Percentiles rank a stretch among this genome's conserved stretches.
Conservation (phyloP, 2,329 filamentous ascomycete genomes). For the Dothideomycetes sp. region DNA sequence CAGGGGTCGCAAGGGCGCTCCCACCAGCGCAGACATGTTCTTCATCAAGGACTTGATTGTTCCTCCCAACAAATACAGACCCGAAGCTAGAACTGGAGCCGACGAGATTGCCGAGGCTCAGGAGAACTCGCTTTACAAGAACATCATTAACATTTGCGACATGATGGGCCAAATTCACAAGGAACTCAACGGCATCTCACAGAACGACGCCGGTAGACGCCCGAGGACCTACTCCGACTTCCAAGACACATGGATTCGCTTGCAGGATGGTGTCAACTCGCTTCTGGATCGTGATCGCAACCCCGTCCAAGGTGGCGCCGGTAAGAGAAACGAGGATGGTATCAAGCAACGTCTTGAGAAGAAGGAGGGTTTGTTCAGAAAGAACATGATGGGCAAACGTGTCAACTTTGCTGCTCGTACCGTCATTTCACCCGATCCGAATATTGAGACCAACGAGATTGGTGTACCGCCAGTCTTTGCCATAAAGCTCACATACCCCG, state of each 20-base stretch:
- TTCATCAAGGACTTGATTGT: conserved; percentile 82
- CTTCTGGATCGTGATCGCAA: conserved; percentile 85
- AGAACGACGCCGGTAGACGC: conserved; percentile 35
- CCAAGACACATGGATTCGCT: conserved; percentile 68
- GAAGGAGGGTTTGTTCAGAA: conserved; percentile 95
- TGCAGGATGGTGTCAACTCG: conserved; percentile 88
- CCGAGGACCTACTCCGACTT: conserved; percentile 63
- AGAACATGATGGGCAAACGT: conserved; percentile 99
- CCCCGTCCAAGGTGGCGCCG: conserved; percentile 67
- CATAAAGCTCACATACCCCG: conserved; percentile 88
- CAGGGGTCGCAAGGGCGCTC: conserved; percentile 42
- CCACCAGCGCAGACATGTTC: conserved; percentile 79
- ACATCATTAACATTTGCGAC: conserved; percentile 67
- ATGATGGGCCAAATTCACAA: conserved; percentile 64
- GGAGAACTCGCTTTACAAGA: conserved; percentile 80
- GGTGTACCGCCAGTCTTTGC: conserved; percentile 98
- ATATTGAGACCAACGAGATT: conserved; percentile 98
- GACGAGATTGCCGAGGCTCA: conserved; percentile 78
- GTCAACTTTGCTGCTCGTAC: conserved; percentile 96
- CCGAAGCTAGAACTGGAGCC: conserved; percentile 72
- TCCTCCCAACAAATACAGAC: conserved; percentile 84
- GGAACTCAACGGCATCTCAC: conserved; percentile 50
- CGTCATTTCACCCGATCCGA: conserved; percentile 96
- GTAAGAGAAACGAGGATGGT: conserved; percentile 73
- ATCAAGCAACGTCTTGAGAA: conserved; percentile 98